Percentiles rank a stretch among this genome's conserved stretches.
These are phyloP conservation scores for Aureobasidium sp. DNA, from an alignment of 2,329 filamentous ascomycete species.

Conservation along the genomic window DNA sequence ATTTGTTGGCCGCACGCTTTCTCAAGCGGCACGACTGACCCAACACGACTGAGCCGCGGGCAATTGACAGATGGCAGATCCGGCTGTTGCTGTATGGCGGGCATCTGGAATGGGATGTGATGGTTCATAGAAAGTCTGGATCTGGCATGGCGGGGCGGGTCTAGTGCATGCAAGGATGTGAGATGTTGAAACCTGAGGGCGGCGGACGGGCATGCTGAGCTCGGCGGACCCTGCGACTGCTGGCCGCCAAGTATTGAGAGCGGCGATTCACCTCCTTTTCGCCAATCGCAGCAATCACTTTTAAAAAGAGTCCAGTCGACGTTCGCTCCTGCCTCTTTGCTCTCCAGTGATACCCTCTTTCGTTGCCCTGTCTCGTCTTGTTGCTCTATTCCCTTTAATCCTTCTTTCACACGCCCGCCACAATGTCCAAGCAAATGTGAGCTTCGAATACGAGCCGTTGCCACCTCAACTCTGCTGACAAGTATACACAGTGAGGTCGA, in stretches of 20 bases:
- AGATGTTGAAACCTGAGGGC: not conserved
- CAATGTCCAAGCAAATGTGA: constrained; percentile 19
- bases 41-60: not conserved
- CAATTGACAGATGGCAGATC: not conserved
- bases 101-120: not conserved
- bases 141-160: constrained; percentile 5
- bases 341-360: constrained; percentile 16
- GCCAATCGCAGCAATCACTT: constrained; percentile 3
- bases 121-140: not conserved
- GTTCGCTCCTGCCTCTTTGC: not conserved
- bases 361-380: constrained; percentile 6
- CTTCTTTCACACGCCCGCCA: constrained; percentile 14
- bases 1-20: not conserved
- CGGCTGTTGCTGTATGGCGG: not conserved
- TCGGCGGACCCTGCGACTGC: not conserved
- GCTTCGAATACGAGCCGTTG: constrained; percentile 13
- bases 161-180: constrained; percentile 7
- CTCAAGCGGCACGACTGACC: not conserved
- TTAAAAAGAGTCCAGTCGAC: not conserved
- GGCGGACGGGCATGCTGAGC: not conserved
- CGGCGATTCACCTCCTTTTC: constrained; percentile 7
- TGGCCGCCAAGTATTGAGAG: constrained; percentile 9
- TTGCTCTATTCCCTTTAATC: constrained; percentile 1
- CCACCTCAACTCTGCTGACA: constrained; percentile 12
- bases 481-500: constrained; percentile 67